phyloP scores from a whole-genome alignment of 148 eudicot species.

The Vaccinium vitisidaea region DNA sequence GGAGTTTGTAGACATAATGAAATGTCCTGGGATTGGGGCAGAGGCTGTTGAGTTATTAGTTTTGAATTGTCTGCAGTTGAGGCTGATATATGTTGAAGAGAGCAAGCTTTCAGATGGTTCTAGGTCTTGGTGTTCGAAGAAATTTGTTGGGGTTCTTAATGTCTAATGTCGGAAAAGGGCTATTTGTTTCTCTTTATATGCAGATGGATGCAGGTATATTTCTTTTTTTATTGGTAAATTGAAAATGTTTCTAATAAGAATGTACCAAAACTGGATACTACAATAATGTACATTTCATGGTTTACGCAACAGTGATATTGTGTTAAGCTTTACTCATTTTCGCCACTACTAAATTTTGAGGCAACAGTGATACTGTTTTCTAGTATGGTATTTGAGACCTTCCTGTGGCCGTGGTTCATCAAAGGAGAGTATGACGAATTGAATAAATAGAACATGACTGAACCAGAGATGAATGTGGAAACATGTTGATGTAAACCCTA shows the following conservation, averaged over 20 bases:
- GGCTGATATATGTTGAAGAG: constrained; percentile 39
- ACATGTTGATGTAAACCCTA: background rate
- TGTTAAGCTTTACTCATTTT: background rate
- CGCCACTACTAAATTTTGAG: background rate
- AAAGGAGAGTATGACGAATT: too few relatives aligned
- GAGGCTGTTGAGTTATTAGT: constrained; percentile 41
- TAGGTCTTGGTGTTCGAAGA: constrained; percentile 21
- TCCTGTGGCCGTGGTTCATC: background rate
- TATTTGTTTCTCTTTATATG: background rate
- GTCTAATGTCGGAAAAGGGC: background rate
- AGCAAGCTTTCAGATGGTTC: constrained; percentile 41
- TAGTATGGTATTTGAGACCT: background rate
- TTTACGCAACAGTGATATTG: too few relatives aligned
- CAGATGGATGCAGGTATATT: background rate
- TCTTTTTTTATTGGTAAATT: background rate
- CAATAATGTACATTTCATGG: background rate
- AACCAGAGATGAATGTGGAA: background rate
- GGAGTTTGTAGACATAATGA: constrained; percentile 39
- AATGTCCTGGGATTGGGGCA: constrained; percentile 36
- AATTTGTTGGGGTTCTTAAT: constrained; percentile 10
- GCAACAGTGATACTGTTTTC: background rate
- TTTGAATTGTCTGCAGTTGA: constrained; percentile 26
- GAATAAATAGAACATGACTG: background rate
- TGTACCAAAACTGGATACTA: background rate
- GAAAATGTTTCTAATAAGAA: background rate